Evolutionary conservation across 164 flowering plant species (phyloP), one percentile per base, ranked within the genome.

Genomic region (Buxus sempervirens): DNA sequence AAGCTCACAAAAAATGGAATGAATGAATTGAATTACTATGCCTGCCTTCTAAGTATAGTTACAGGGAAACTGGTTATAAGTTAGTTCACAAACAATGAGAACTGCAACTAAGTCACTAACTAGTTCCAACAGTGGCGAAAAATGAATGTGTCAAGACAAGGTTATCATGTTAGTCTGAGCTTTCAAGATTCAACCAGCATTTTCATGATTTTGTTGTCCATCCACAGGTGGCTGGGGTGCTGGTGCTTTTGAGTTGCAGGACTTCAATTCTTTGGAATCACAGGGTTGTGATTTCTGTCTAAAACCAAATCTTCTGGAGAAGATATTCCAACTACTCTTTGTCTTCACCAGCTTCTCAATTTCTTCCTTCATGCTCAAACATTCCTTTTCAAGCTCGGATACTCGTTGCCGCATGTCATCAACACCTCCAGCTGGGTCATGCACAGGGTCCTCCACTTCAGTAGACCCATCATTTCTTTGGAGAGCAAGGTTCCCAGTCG

Each of bases 361-460:
- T 68, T 88, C 88, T 14, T 74, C 70, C 69, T 70, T 88, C 87
- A 89, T 89, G 71, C 57, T 74, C 45, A 60, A 62, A 65, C 84
- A 88, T 73, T 89, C 90, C 71, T 85, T 85, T 68, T 88, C 93
- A 7, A 90, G 90, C 73, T 84, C 90, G 18, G 53, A 62, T 4
- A 90, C 84, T 8, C 88, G 82, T 26, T 70, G 63, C 71, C 64
- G 82, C 83, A 86, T 71, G 58, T 82, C 85, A 9, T 82, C 77
- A 9, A 71, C 69, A 51, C 76, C 67, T 25, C 24, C 32, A 23
- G 10, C 62, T 55, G 64, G 64, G 22, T 59, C 72, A 21, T 65
- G 53, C n/a, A 19, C 67, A 42, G 38, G 28, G 58, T 59, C 70
- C 21, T 59, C 70, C 21, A 26, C 57, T 54, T 58, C 73, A 27